These are phyloP conservation scores for Lentithecium fluviatile DNA, from an alignment of 495 filamentous ascomycete genomes.

Conservation along the genomic window DNA sequence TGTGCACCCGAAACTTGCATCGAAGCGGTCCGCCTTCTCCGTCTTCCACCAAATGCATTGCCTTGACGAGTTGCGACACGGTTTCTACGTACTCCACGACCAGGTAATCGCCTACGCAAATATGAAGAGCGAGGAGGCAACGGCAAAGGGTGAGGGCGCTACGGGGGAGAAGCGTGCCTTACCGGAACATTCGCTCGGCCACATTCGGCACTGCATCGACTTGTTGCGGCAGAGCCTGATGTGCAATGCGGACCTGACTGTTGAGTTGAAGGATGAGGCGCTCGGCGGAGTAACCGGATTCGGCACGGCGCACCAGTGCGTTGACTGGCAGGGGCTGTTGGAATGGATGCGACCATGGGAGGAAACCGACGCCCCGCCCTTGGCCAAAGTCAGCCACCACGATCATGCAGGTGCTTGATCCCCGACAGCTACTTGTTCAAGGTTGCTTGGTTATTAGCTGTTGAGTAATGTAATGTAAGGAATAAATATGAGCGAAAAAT, in stretches of 20 bases:
- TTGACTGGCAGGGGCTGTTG: neutral
- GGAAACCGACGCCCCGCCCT: neutral
- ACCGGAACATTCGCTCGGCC: neutral
- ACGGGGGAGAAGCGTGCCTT: neutral
- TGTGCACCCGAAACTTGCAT: neutral
- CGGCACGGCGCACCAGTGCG: neutral
- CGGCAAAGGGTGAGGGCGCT: neutral
- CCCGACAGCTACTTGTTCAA: too few relatives aligned
- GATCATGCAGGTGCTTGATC: too few relatives aligned
- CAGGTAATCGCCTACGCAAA: too few relatives aligned
- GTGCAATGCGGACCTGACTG: constrained; percentile 2
- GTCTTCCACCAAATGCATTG: constrained; percentile 9
- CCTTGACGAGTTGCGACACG: neutral
- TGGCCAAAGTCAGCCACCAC: too few relatives aligned
- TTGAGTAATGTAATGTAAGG: too few relatives aligned
- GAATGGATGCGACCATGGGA: neutral
- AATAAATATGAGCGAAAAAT: too few relatives aligned
- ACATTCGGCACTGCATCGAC: constrained; percentile 6
- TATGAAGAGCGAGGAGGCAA: neutral
- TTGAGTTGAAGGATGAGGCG: neutral
- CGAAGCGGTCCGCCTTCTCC: neutral
- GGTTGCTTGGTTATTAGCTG: too few relatives aligned
- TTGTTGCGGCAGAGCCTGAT: constrained; percentile 1
- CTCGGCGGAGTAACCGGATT: neutral
- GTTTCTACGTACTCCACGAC: neutral